Percentiles rank a stretch among this genome's conserved stretches.
These are phyloP conservation scores for Agaricus blazei DNA, from an alignment of 768 basidiomycete species.

Conservation along the genomic window DNA sequence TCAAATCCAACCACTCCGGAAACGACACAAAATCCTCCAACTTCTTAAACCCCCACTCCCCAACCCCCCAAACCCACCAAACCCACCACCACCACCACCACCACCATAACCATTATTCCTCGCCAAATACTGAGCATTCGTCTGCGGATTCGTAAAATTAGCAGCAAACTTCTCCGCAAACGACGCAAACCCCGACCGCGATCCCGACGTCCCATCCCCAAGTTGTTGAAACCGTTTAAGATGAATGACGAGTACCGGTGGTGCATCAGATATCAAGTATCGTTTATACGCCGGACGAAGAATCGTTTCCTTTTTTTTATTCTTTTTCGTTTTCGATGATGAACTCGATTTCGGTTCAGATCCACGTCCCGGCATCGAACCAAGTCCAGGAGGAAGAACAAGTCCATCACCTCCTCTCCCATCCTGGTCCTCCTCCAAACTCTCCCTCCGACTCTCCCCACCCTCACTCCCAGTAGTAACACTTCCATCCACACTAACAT, in stretches of 20 bases:
- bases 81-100: background rate
- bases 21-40: conserved; percentile 90
- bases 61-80: conserved; percentile 4
- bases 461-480: conserved; percentile 5
- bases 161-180: conserved; percentile 1
- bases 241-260: conserved; percentile 87
- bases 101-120: conserved; percentile 4
- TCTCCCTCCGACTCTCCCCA: background rate
- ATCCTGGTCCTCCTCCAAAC: background rate
- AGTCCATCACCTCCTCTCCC: background rate
- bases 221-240: conserved; percentile 93
- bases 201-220: conserved; percentile 47
- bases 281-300: conserved; percentile 89
- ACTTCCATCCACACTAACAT: conserved; percentile 5
- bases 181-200: conserved; percentile 16
- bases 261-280: conserved; percentile 82
- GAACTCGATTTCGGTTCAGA: conserved; percentile 7
- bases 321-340: conserved; percentile 23
- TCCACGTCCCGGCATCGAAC: background rate
- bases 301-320: conserved; percentile 68
- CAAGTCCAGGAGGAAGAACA: conserved; percentile 2
- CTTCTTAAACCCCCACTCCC: conserved; percentile 68
- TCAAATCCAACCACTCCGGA: conserved; percentile 80
- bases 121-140: background rate
- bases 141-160: background rate